A percentile compares a stretch with the other conserved stretches of the same genome.
Conservation (phyloP, 768 basidiomycete species). For the Melanogaster broomeanus region DNA sequence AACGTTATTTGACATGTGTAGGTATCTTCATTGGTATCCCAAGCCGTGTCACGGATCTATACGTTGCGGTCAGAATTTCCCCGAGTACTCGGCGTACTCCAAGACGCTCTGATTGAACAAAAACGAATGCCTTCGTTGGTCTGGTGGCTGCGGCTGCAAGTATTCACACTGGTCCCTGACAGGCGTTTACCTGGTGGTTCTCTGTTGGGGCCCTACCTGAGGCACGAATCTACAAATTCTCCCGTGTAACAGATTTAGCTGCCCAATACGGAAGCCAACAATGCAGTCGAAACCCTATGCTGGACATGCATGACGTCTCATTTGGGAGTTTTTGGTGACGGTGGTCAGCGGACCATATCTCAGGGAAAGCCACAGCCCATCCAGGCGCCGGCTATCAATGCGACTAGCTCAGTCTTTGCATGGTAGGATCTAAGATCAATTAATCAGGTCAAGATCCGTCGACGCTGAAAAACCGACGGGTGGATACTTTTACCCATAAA, state of each 20-base stretch:
- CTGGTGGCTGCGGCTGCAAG: background rate
- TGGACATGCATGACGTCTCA: no score
- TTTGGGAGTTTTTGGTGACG: no score
- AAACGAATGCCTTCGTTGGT: background rate
- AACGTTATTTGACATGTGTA: constrained; percentile 16
- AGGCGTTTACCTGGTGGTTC: no score
- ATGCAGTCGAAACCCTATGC: no score
- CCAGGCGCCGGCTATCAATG: no score
- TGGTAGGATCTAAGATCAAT: no score
- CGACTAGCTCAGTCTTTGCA: no score
- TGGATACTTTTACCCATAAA: background rate
- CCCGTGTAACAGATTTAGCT: background rate
- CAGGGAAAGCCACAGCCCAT: no score
- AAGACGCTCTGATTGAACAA: constrained; percentile 7
- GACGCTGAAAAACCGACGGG: background rate
- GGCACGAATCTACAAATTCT: background rate
- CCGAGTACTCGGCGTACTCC: background rate
- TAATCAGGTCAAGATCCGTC: no score
- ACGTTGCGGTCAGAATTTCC: constrained; percentile 6
- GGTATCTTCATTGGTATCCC: constrained; percentile 9
- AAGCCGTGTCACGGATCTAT: constrained; percentile 16
- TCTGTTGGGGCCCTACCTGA: no score
- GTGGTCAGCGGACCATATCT: no score
- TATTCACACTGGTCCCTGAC: constrained; percentile 1
- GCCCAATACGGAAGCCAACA: background rate